Base-by-base conservation (phyloP, 306 rosid genomes). In the Cajanus cajan region DNA sequence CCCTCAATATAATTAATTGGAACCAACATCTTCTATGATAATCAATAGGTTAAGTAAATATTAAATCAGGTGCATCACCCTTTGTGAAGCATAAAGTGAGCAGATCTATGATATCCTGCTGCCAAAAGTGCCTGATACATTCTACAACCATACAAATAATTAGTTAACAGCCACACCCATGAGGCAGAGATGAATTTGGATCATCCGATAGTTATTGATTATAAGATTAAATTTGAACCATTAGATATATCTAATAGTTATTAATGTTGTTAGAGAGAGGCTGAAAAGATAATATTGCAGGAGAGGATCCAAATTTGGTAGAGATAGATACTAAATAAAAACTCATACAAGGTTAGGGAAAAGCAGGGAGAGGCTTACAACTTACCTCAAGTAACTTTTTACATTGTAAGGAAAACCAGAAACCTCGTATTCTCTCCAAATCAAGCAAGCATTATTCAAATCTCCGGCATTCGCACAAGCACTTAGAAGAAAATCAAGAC, bases 401-500 rank as follows among this genome's bases (percentile, higher is more conserved):
- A 86, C 78, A 45, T 92, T 92, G 82, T 89, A 86, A 71, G 93
- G 95, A 83, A 85, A 87, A 71, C 97, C 98, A 24, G 90, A 89
- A 37, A 82, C 75, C 76, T 88, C 69, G 47, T 92, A 94, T 77
- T 92, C 97, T 73, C 87, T 80, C 97, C 97, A 94, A 54, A 94
- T 78, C 61, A 85, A 70, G 51, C 73, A 85, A 61, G 90, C 76
- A 82, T 78, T 94, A 15, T 74, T 73, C 88, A 90, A 78, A 87
- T 92, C 95, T 87, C 88, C 86, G 74, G 90, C 93, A 51, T 57
- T 86, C 31, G 79, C 88, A 78, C 99, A 95, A 78, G 94, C 96
- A 9, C 88, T 87, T 62, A 92, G 98, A 80, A 95, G 96, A 84
- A 95, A 95, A 77, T 95, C 98, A 22, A 93, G 98, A 76, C 97